Conservation (phyloP, 2,329 filamentous ascomycete genomes). For the Grosmannia huntii region DNA sequence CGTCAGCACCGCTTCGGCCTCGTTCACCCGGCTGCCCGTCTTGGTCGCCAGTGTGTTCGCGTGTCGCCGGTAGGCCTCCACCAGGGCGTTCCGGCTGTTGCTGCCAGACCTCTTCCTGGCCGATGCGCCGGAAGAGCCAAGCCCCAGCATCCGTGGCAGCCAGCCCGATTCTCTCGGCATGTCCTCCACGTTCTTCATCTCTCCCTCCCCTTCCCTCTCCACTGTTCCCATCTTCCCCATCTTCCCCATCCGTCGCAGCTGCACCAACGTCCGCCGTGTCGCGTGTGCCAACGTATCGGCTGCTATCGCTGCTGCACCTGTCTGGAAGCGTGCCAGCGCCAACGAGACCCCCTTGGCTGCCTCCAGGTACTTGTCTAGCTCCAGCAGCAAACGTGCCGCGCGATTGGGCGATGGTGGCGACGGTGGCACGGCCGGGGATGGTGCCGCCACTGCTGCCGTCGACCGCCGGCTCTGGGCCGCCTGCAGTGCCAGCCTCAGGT, state of each 20-base stretch:
- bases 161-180: slow-evolving; percentile 2
- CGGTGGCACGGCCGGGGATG: too few relatives aligned
- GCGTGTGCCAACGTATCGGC: slow-evolving; percentile 6
- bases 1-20: slow-evolving; percentile 54
- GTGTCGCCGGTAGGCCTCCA: slow-evolving; percentile 66
- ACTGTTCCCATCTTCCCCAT: neutral
- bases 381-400: slow-evolving; percentile 44
- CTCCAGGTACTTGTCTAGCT: slow-evolving; percentile 66
- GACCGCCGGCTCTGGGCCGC: neutral
- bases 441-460: neutral
- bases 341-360: slow-evolving; percentile 30
- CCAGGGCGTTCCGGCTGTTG: slow-evolving; percentile 32
- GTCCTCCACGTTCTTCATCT: too few relatives aligned
- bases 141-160: slow-evolving; percentile 19
- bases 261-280: slow-evolving; percentile 4
- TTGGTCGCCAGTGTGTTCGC: slow-evolving; percentile 57
- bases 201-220: too few relatives aligned
- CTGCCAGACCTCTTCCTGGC: slow-evolving; percentile 22
- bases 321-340: slow-evolving; percentile 5
- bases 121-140: slow-evolving; percentile 22
- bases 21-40: slow-evolving; percentile 52
- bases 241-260: slow-evolving; percentile 5
- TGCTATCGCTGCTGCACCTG: slow-evolving; percentile 1
- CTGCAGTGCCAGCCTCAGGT: neutral
- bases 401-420: neutral